A percentile compares a stretch with the other conserved stretches of the same genome.
These are phyloP conservation scores for Odontarrhena argentea DNA, from an alignment of 345 rosid species.

Conservation along the genomic window DNA sequence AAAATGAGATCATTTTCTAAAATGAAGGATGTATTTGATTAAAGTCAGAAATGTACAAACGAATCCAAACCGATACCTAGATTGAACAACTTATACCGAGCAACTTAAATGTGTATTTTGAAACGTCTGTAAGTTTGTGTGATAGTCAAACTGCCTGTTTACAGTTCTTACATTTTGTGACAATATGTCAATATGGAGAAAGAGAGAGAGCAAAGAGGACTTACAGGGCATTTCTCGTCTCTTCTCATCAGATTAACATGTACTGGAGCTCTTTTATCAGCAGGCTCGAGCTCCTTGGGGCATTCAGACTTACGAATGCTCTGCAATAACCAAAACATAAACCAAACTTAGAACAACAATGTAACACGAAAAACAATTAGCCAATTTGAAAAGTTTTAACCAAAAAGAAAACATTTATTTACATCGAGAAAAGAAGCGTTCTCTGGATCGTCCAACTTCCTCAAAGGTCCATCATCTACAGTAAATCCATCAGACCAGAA, in stretches of 20 bases:
- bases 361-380: background rate
- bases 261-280: constrained; percentile 71
- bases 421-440: constrained; percentile 93
- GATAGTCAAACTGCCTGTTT: background rate
- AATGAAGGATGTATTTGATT: no score
- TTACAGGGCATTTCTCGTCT: constrained; percentile 75
- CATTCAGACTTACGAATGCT: constrained; percentile 96
- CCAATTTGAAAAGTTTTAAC: background rate
- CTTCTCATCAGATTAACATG: constrained; percentile 85
- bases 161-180: background rate
- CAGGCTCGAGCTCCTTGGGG: constrained; percentile 95
- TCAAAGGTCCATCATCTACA: constrained; percentile 81
- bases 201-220: constrained; percentile 37
- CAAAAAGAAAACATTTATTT: constrained; percentile 16
- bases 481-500: constrained; percentile 96
- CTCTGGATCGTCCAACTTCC: constrained; percentile 94
- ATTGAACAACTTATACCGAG: background rate
- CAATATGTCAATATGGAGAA: background rate
- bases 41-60: background rate
- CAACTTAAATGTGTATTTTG: background rate
- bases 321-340: constrained; percentile 39
- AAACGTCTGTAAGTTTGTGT: background rate
- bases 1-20: no score
- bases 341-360: background rate
- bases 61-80: background rate